Conservation (phyloP, 352 stramenopile species). For the Globisporangium splendens region DNA sequence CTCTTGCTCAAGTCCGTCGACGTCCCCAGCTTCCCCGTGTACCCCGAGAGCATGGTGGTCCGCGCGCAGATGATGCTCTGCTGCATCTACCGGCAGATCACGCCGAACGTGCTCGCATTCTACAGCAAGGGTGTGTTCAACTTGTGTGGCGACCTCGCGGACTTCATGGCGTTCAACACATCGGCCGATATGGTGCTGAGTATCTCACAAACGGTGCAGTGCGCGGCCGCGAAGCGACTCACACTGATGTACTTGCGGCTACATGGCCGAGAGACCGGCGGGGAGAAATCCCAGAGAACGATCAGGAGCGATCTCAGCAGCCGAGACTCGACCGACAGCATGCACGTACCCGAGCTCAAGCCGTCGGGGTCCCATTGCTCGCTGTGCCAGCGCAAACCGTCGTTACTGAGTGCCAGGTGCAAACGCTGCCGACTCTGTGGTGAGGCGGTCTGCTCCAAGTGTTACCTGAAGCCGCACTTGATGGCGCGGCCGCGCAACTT, state of each 20-base stretch:
- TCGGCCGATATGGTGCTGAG: conserved; percentile 37
- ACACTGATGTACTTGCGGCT: conserved; percentile 26
- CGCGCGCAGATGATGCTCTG: conserved; percentile 52
- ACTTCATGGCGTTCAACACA: conserved; percentile 41
- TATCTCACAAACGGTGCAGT: conserved; percentile 26
- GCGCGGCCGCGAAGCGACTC: conserved; percentile 40
- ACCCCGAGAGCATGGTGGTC: conserved; percentile 28
- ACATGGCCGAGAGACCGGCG: conserved; percentile 5
- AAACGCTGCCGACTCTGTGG: conserved; percentile 39
- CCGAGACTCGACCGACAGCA: conserved; percentile 1
- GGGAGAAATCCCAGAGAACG: conserved; percentile 2
- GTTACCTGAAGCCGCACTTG: conserved; percentile 38
- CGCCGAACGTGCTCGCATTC: conserved; percentile 29
- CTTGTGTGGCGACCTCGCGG: conserved; percentile 34
- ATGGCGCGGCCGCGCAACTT: conserved; percentile 33
- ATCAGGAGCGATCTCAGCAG: neutral
- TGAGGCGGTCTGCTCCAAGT: conserved; percentile 40
- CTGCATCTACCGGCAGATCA: conserved; percentile 51
- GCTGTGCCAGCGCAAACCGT: conserved; percentile 18
- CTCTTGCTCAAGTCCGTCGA: conserved; percentile 54
- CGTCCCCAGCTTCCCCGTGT: conserved; percentile 27
- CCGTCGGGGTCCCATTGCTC: conserved; percentile 5
- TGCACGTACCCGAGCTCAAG: neutral
- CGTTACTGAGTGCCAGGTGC: conserved; percentile 23
- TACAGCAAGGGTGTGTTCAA: conserved; percentile 60